These are phyloP conservation scores for Coprinopsis strossmayeri DNA, from an alignment of 768 basidiomycete genomes.

Conservation along the genomic window DNA sequence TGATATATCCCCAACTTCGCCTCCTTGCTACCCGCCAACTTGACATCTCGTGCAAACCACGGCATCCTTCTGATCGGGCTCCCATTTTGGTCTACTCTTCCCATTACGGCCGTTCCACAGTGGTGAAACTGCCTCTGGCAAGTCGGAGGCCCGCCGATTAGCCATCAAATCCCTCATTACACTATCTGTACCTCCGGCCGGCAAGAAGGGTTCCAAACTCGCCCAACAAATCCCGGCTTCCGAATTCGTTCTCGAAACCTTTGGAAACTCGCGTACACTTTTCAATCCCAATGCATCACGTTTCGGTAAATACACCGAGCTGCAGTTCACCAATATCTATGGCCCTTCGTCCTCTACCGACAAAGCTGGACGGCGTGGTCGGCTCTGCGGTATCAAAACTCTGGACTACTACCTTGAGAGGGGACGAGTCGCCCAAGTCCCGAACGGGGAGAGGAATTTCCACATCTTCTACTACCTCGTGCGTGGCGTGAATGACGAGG, in stretches of 20 bases:
- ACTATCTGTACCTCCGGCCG: constrained; percentile 78
- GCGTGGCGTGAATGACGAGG: constrained; percentile 83
- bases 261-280: constrained; percentile 87
- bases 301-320: constrained; percentile 96
- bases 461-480: constrained; percentile 98
- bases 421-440: constrained; percentile 80
- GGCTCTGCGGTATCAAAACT: constrained; percentile 86
- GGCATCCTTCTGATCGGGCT: not conserved
- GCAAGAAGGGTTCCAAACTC: constrained; percentile 93
- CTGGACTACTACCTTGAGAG: constrained; percentile 95
- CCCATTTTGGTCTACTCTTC: constrained; percentile 5
- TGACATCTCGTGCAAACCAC: too few relatives aligned
- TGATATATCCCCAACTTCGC: too few relatives aligned
- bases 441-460: constrained; percentile 92
- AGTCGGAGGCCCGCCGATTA: constrained; percentile 86
- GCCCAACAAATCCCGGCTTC: constrained; percentile 82
- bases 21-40: too few relatives aligned
- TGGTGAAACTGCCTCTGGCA: constrained; percentile 90
- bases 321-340: constrained; percentile 78
- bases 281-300: constrained; percentile 95
- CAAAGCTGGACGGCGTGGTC: constrained; percentile 42
- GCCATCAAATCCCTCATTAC: constrained; percentile 91
- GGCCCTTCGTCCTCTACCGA: not conserved
- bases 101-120: too few relatives aligned
- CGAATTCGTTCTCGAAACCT: constrained; percentile 92